Conservation (phyloP, 495 filamentous ascomycete genomes). For the Xylaria acuta region DNA sequence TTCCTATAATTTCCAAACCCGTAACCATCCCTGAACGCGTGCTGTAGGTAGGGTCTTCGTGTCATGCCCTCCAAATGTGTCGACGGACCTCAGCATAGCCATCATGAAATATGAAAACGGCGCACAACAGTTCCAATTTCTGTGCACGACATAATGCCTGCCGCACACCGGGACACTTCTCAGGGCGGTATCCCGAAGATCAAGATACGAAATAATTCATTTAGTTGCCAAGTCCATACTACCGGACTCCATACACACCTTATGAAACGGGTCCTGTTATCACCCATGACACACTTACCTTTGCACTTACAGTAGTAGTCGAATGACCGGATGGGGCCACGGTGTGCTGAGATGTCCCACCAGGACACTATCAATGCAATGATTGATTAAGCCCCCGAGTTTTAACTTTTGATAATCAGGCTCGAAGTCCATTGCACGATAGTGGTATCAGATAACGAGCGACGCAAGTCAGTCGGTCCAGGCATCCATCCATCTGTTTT, state of each 20-base stretch:
- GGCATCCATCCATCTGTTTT: not conserved
- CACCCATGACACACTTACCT: slow-evolving; percentile 20
- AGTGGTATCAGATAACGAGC: slow-evolving; percentile 18
- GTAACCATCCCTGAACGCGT: slow-evolving; percentile 24
- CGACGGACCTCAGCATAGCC: not conserved
- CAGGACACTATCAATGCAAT: not conserved
- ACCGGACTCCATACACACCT: slow-evolving; percentile 22
- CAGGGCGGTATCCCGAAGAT: not conserved
- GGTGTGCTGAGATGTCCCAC: slow-evolving; percentile 11
- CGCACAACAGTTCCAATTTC: not conserved
- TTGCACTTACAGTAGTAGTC: not conserved
- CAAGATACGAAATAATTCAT: not conserved
- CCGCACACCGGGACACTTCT: not conserved
- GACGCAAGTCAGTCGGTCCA: not conserved
- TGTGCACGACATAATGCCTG: slow-evolving; percentile 2
- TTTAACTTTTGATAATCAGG: not conserved
- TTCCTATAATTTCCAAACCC: slow-evolving; percentile 37
- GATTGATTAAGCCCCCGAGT: not conserved
- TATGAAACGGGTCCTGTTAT: slow-evolving; percentile 14
- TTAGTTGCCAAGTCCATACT: not conserved
- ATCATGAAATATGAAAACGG: slow-evolving; percentile 1
- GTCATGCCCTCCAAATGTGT: not conserved
- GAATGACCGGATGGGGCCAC: slow-evolving; percentile 2
- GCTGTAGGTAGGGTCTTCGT: slow-evolving; percentile 20
- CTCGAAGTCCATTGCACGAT: not conserved